These are phyloP conservation scores for Cordyceps javanica DNA, from an alignment of 2,329 filamentous ascomycete genomes.

Conservation along the genomic window DNA sequence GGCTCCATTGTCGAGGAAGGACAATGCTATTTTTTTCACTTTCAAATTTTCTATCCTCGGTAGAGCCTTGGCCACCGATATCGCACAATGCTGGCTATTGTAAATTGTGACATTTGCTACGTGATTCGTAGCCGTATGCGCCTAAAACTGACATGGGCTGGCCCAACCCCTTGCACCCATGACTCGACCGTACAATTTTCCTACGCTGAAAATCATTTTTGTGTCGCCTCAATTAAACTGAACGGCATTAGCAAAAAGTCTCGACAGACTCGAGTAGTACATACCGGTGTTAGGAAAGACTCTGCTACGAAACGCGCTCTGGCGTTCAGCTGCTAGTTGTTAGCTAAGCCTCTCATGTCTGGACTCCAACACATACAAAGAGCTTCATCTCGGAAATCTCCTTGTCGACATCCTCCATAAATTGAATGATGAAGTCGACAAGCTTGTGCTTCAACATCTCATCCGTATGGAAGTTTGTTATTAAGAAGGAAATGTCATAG, in stretches of 20 bases:
- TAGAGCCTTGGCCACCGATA: neutral
- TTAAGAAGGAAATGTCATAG: conserved; percentile 97
- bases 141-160: conserved; percentile 1
- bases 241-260: neutral
- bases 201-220: conserved; percentile 1
- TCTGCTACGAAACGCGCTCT: conserved; percentile 96
- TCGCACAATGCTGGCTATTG: neutral
- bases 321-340: conserved; percentile 71
- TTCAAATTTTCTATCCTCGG: neutral
- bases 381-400: conserved; percentile 99
- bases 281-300: conserved; percentile 91
- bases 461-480: conserved; percentile 98
- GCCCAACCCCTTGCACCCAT: neutral
- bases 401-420: conserved; percentile 99
- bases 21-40: neutral
- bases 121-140: conserved; percentile 1
- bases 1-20: neutral
- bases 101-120: conserved; percentile 8
- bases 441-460: conserved; percentile 99
- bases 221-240: conserved; percentile 9
- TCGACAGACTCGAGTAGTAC: conserved; percentile 16
- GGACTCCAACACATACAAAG: conserved; percentile 62
- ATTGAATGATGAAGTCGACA: conserved; percentile 98
- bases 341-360: conserved; percentile 16
- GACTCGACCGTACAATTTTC: neutral